phyloP scores from a whole-genome alignment of 192 early-diverging fungal genomes.

The Podila epigama region DNA sequence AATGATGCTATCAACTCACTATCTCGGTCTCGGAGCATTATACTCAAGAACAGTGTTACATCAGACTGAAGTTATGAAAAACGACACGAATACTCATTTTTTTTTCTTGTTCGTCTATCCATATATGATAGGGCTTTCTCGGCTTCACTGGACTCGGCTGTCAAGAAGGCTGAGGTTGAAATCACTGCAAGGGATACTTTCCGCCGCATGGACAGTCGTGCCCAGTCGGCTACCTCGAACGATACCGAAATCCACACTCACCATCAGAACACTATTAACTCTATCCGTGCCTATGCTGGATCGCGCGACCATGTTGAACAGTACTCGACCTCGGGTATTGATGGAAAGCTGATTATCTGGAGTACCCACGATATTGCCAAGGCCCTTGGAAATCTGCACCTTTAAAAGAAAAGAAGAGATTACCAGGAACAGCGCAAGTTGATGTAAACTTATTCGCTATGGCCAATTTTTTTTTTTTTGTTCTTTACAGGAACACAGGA shows the following conservation, averaged over 20 bases:
- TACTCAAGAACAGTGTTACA: too few relatives aligned
- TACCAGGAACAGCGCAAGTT: too few relatives aligned
- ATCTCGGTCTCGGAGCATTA: neutral
- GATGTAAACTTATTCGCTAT: too few relatives aligned
- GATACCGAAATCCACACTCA: constrained; percentile 81
- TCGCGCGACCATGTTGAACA: constrained; percentile 62
- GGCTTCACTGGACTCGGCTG: constrained; percentile 82
- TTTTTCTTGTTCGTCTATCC: neutral
- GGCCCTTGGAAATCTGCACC: constrained; percentile 24
- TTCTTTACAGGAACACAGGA: too few relatives aligned
- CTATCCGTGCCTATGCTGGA: constrained; percentile 62
- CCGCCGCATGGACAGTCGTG: constrained; percentile 91
- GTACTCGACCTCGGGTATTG: constrained; percentile 82
- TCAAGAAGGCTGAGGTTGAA: constrained; percentile 67
- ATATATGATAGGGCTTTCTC: constrained; percentile 51
- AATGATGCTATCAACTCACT: neutral
- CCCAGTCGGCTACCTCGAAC: constrained; percentile 61
- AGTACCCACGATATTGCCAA: constrained; percentile 12
- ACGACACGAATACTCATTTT: neutral
- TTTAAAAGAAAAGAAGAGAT: neutral
- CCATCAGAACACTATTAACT: constrained; percentile 97
- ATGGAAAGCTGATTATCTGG: constrained; percentile 89
- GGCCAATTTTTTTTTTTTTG: too few relatives aligned
- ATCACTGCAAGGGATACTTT: constrained; percentile 85
- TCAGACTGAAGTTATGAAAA: too few relatives aligned